These are phyloP conservation scores for Botrytis sinoallii DNA, from an alignment of 2,329 filamentous ascomycete species.

Conservation along the genomic window DNA sequence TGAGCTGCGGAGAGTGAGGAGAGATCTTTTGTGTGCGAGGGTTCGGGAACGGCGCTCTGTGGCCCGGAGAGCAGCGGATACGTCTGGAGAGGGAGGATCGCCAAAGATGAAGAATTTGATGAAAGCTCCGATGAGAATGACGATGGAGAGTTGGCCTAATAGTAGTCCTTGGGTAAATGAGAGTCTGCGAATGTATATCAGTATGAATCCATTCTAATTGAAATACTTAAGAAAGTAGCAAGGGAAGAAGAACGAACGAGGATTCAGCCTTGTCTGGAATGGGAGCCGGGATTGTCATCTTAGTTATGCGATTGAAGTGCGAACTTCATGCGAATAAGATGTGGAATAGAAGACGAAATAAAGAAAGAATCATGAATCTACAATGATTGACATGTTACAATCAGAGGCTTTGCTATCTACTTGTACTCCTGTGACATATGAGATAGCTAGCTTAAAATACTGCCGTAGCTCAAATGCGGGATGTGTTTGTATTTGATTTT, in stretches of 20 bases:
- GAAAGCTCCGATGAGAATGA: constrained; percentile 86
- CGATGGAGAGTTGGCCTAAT: constrained; percentile 87
- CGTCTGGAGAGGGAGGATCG: constrained; percentile 80
- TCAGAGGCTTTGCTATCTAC: not conserved
- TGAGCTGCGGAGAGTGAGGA: constrained; percentile 56
- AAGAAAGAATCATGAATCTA: not conserved
- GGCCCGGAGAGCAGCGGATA: constrained; percentile 71
- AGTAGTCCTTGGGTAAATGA: constrained; percentile 94
- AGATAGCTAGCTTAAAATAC: not conserved
- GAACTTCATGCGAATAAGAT: not conserved
- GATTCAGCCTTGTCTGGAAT: constrained; percentile 38
- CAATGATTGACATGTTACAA: not conserved
- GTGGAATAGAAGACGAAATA: not conserved
- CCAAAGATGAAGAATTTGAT: constrained; percentile 99
- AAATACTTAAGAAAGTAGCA: not conserved
- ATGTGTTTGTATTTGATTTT: constrained; percentile 2
- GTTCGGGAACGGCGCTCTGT: constrained; percentile 71
- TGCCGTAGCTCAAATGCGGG: not conserved
- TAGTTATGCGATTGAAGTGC: not conserved
- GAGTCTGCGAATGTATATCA: constrained; percentile 50
- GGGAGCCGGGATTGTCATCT: constrained; percentile 18
- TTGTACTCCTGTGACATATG: not conserved
- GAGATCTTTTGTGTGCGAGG: constrained; percentile 71
- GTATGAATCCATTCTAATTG: constrained; percentile 9
- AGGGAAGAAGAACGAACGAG: constrained; percentile 39